Conservation (phyloP, 2,329 filamentous ascomycete genomes). For the Raffaelea albimanens region DNA sequence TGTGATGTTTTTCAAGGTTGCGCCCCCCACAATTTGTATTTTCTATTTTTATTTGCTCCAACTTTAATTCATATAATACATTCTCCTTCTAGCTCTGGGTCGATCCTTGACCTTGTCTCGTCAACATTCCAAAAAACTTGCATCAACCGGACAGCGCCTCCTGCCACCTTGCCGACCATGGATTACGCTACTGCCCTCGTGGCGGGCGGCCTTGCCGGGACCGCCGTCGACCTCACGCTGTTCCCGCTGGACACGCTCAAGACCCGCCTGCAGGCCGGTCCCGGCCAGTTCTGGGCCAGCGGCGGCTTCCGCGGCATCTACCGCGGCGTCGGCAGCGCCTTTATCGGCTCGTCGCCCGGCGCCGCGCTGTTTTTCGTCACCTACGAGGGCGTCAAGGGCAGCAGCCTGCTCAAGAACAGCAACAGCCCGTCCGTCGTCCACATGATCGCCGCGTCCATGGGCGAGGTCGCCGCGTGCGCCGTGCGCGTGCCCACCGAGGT, state of each 20-base stretch:
- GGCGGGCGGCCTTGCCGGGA: slow-evolving; percentile 86
- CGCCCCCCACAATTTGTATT: no score
- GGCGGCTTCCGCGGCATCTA: slow-evolving; percentile 92
- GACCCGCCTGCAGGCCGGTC: slow-evolving; percentile 79
- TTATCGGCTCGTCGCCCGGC: slow-evolving; percentile 86
- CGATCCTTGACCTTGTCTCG: background rate
- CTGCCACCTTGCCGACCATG: slow-evolving; percentile 14
- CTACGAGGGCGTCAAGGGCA: slow-evolving; percentile 66
- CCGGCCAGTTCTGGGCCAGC: slow-evolving; percentile 60
- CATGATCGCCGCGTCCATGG: slow-evolving; percentile 76
- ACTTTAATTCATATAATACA: no score
- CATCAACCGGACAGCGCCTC: background rate
- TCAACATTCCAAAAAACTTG: no score
- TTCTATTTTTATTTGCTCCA: no score
- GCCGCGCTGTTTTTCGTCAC: slow-evolving; percentile 97
- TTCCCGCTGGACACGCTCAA: slow-evolving; percentile 98
- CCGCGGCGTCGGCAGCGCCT: slow-evolving; percentile 77
- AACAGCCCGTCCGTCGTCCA: slow-evolving; percentile 38
- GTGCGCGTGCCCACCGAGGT: slow-evolving; percentile 93
- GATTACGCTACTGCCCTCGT: slow-evolving; percentile 53
- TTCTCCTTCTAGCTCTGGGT: no score
- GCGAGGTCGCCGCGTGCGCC: slow-evolving; percentile 86
- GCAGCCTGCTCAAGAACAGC: slow-evolving; percentile 25
- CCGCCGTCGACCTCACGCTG: slow-evolving; percentile 91
- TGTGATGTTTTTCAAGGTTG: no score